Percentiles rank a stretch among this genome's conserved stretches.
These are phyloP conservation scores for Rhizopus microsporus DNA, from an alignment of 371 early-diverging fungal species.

Conservation along the genomic window DNA sequence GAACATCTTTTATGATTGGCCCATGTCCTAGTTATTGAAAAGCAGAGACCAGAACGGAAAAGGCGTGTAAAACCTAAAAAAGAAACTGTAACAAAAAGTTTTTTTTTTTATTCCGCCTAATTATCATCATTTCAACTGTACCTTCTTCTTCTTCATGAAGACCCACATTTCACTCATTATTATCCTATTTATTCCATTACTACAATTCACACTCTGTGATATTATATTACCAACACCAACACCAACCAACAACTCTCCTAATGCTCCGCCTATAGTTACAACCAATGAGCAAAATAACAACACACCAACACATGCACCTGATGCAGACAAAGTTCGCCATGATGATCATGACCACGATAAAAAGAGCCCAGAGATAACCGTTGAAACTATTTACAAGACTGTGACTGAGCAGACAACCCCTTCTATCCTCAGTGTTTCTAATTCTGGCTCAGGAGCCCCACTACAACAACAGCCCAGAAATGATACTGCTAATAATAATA, in stretches of 20 bases:
- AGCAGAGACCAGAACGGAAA: too few relatives aligned
- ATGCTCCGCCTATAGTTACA: too few relatives aligned
- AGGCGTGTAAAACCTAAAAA: too few relatives aligned
- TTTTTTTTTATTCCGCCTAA: too few relatives aligned
- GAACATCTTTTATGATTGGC: too few relatives aligned
- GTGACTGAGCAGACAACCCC: constrained; percentile 8
- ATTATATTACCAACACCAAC: neutral
- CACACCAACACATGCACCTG: too few relatives aligned
- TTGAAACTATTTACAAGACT: constrained; percentile 13
- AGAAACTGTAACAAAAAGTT: too few relatives aligned
- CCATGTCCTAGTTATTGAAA: too few relatives aligned
- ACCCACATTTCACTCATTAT: neutral
- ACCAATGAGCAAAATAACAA: too few relatives aligned
- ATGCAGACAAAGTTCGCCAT: neutral
- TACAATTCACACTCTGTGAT: neutral
- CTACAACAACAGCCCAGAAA: constrained; percentile 8
- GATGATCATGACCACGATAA: neutral
- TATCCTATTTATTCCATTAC: neutral
- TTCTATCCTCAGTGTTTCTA: constrained; percentile 15
- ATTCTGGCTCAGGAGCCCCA: constrained; percentile 9
- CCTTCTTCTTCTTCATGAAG: neutral
- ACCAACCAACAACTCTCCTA: neutral
- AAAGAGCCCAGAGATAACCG: neutral
- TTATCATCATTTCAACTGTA: too few relatives aligned
- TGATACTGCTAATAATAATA: neutral